These are phyloP conservation scores for Alternaria sp. DNA, from an alignment of 2,329 filamentous ascomycete genomes.

Conservation along the genomic window DNA sequence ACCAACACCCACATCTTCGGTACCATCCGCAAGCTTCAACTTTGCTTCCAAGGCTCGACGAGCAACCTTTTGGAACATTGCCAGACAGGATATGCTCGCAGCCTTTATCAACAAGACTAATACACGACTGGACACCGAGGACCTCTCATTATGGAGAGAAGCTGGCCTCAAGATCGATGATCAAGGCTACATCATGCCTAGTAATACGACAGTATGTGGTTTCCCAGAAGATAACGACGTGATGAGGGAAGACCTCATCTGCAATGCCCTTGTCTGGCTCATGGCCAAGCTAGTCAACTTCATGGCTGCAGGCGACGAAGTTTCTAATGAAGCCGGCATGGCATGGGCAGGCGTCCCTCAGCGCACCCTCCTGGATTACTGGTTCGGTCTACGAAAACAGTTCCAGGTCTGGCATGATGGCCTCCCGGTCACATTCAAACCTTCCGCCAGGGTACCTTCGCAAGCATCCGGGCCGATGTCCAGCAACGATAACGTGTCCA, in stretches of 20 bases:
- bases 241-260: constrained; percentile 71
- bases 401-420: constrained; percentile 68
- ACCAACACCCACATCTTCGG: constrained; percentile 48
- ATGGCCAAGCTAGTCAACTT: constrained; percentile 73
- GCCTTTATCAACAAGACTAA: constrained; percentile 70
- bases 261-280: constrained; percentile 72
- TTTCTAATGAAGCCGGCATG: constrained; percentile 51
- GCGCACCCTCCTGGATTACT: constrained; percentile 61
- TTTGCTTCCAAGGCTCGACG: constrained; percentile 63
- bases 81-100: constrained; percentile 70
- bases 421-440: constrained; percentile 67
- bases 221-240: constrained; percentile 58
- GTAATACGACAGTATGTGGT: constrained; percentile 51
- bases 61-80: constrained; percentile 74
- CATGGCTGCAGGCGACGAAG: constrained; percentile 65
- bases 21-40: constrained; percentile 36
- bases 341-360: constrained; percentile 58
- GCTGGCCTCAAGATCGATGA: constrained; percentile 68
- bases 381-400: constrained; percentile 65
- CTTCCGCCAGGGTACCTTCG: constrained; percentile 60
- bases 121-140: constrained; percentile 69
- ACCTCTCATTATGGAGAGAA: constrained; percentile 70
- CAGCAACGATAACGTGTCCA: constrained; percentile 42
- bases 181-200: constrained; percentile 61
- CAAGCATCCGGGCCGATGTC: constrained; percentile 34